Percentiles rank a stretch among this genome's conserved stretches.
phyloP scores from a whole-genome alignment of 352 stramenopile genomes.

The Aphanomyces stellatus region DNA sequence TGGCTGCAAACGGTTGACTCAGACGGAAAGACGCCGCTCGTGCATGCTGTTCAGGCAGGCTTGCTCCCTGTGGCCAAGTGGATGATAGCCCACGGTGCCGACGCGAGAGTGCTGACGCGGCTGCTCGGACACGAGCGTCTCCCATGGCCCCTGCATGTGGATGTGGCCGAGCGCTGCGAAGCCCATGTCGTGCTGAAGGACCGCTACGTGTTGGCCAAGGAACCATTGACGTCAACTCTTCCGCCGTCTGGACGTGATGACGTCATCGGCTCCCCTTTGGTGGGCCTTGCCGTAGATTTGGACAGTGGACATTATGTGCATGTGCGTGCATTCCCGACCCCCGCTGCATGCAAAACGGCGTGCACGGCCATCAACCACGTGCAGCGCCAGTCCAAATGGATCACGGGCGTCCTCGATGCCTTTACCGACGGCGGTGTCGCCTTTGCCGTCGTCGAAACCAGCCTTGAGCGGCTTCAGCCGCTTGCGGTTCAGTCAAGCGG shows the following conservation, averaged over 20 bases:
- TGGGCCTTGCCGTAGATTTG: background rate
- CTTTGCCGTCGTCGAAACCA: background rate
- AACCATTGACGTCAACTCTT: background rate
- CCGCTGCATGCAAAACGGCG: background rate
- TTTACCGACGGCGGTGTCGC: background rate
- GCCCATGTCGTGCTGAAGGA: background rate
- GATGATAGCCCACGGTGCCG: slow-evolving; percentile 9
- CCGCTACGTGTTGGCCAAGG: background rate
- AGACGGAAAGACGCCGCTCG: slow-evolving; percentile 8
- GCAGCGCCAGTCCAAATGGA: background rate
- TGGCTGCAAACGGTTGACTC: background rate
- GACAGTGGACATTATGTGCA: background rate
- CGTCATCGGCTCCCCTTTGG: too few relatives aligned
- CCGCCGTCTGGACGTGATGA: background rate
- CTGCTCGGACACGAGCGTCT: background rate
- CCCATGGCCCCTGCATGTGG: background rate
- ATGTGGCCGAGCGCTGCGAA: background rate
- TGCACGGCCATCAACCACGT: background rate
- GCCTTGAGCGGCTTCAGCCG: background rate
- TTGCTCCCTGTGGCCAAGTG: background rate
- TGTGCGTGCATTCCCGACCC: background rate
- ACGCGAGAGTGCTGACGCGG: background rate
- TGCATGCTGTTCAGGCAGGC: background rate
- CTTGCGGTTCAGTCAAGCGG: background rate
- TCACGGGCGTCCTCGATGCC: background rate